Conservation (phyloP, 2,329 filamentous ascomycete species). For the Sporothrix curviconia region DNA sequence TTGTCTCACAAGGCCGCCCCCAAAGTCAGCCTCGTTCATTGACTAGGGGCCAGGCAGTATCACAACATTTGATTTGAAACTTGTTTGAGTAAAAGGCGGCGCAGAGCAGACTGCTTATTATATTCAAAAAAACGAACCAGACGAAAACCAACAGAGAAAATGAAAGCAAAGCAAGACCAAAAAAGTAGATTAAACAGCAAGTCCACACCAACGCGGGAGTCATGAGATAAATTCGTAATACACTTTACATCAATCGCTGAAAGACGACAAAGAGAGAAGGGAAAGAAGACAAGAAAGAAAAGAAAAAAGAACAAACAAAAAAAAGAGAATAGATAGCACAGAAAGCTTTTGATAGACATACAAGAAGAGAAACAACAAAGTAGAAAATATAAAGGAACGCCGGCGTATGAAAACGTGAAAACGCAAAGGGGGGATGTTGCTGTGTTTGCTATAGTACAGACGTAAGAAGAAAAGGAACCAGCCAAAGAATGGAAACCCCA, state of each 20-base stretch:
- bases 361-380: not conserved
- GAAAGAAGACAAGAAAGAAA: not conserved
- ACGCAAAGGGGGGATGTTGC: not conserved
- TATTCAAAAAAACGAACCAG: not conserved
- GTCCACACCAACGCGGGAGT: conserved; percentile 8
- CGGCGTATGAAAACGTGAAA: not conserved
- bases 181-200: not conserved
- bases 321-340: not conserved
- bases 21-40: no score
- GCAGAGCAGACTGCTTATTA: not conserved
- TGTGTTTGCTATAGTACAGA: not conserved
- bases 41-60: no score
- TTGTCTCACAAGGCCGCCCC: no score
- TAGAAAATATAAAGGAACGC: not conserved
- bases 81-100: no score
- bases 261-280: not conserved
- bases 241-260: conserved; percentile 11
- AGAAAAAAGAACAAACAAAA: not conserved
- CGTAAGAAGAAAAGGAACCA: not conserved
- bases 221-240: conserved; percentile 15
- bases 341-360: not conserved
- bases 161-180: not conserved
- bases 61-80: no score
- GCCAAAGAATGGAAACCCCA: not conserved
- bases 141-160: not conserved